Conservation (phyloP, 345 rosid genomes). For the Eucalyptus shirleyi region DNA sequence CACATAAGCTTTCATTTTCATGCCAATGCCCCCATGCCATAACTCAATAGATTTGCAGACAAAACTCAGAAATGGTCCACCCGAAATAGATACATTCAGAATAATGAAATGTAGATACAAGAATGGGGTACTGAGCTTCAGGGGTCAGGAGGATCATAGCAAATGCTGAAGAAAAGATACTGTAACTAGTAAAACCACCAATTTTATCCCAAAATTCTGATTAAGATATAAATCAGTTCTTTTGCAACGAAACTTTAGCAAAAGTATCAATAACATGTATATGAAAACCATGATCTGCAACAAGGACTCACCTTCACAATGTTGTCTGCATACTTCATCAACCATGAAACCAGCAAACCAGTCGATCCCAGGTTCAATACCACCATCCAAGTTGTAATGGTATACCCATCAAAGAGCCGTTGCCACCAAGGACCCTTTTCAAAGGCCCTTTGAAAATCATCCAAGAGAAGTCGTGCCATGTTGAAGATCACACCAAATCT, state of each 20-base stretch:
- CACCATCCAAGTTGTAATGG: constrained; percentile 70
- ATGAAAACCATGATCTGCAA: background rate
- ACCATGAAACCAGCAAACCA: constrained; percentile 79
- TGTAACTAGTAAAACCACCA: background rate
- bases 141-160: background rate
- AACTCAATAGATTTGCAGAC: background rate
- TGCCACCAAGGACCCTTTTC: constrained; percentile 98
- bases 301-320: constrained; percentile 68
- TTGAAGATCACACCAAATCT: constrained; percentile 91
- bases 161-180: background rate
- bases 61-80: background rate
- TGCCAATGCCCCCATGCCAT: background rate
- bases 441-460: constrained; percentile 84
- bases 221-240: background rate
- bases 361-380: constrained; percentile 80
- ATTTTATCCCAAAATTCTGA: background rate
- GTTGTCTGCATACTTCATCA: constrained; percentile 92
- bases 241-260: background rate
- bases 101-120: background rate
- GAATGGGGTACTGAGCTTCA: background rate
- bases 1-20: background rate
- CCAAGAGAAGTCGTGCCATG: constrained; percentile 62
- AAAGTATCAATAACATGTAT: background rate
- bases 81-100: background rate
- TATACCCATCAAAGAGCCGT: constrained; percentile 72